Base-by-base conservation (phyloP, 495 filamentous ascomycete species). In the Hamigera avellanea region DNA sequence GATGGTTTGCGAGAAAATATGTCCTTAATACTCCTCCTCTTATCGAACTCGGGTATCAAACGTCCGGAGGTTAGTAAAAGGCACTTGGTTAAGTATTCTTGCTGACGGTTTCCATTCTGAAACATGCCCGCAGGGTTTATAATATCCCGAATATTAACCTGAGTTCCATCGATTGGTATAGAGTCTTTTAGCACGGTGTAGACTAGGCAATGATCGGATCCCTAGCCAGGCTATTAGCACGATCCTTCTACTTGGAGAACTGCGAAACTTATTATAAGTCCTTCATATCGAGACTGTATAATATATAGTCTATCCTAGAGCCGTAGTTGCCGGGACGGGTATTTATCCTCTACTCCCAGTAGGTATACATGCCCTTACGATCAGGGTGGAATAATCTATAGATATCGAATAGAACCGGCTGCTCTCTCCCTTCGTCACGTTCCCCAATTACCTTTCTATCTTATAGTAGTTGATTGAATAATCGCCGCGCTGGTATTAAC, bases 151-250 rank as follows among this genome's bases (percentile, higher is more conserved):
- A 89, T 65, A 51, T 75, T 44, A 6, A 76, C 53, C 25, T 67
- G 48, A 18, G 61, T 39, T 3, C 65, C 78, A 29, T 68, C 53
- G 3, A 69, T 41, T 0, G 49, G 40, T 6, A 94, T 69, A 1
- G 46, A 60, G 23, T 87, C 71, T 33, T 81, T 80, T 25, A 88
- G 67, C n/a, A 70, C 59, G 9, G 81, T 83, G 54, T 78, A 96
- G 3, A 98, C 89, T 0, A 91, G 91, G 46, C 91, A 98, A 54
- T 98, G 91, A 48, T 98, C 91, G 0, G 91, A 98, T 9, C 91
- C 91, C 72, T 81, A n/a, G n/a, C n/a, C n/a, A n/a, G n/a, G n/a
- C n/a, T n/a, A n/a, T n/a, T n/a, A n/a, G n/a, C n/a, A n/a, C n/a
- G n/a, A n/a, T n/a, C n/a, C n/a, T n/a, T n/a, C n/a, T n/a, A n/a